Evolutionary conservation across 192 early-diverging fungal species (phyloP).

Genomic region (Entomortierella beljakovae): DNA sequence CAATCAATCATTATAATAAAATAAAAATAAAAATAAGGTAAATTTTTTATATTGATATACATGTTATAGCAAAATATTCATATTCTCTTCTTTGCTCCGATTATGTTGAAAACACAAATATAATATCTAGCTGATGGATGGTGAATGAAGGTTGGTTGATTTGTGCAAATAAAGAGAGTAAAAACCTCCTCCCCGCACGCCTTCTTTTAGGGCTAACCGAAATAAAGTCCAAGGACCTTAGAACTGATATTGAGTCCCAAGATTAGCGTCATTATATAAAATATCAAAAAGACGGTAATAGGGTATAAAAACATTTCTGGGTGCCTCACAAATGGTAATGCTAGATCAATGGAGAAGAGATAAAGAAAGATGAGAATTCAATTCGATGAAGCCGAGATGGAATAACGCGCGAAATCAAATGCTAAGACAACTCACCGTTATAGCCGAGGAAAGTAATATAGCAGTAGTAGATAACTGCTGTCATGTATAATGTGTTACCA

Average conservation of each 20-base stretch:
- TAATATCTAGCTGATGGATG: too few species aligned
- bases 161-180: background rate
- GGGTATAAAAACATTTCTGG: conserved; percentile 92
- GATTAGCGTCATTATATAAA: conserved; percentile 69
- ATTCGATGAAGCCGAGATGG: background rate
- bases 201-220: conserved; percentile 54
- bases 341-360: conserved; percentile 55
- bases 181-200: background rate
- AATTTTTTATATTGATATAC: background rate
- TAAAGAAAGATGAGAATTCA: background rate
- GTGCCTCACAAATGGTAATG: conserved; percentile 92
- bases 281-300: conserved; percentile 71
- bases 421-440: conserved; percentile 72
- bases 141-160: too few species aligned
- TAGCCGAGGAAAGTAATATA: conserved; percentile 95
- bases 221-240: conserved; percentile 81
- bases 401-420: background rate
- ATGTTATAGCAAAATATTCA: background rate
- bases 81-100: too few species aligned
- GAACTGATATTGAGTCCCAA: conserved; percentile 86
- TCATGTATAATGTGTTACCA: conserved; percentile 90
- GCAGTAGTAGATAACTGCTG: conserved; percentile 82
- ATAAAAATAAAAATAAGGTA: background rate
- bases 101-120: background rate
- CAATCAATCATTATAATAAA: too few species aligned